phyloP scores from a whole-genome alignment of 352 stramenopile genomes.

The Achlya hypogyna region DNA sequence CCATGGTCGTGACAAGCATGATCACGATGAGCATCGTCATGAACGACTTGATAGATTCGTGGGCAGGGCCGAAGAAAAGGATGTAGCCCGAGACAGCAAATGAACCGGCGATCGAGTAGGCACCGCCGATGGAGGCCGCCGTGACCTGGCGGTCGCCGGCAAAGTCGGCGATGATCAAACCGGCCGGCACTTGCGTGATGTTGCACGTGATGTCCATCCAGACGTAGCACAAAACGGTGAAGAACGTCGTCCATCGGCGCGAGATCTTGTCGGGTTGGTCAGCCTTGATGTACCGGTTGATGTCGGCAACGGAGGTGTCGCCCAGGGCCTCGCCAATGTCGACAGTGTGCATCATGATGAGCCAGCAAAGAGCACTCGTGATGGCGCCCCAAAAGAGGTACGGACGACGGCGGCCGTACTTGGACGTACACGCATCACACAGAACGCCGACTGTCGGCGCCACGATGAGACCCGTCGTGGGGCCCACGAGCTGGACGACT shows the following conservation, averaged over 20 bases:
- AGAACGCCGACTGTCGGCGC: constrained; percentile 41
- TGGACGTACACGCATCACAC: constrained; percentile 27
- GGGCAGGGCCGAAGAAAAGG: constrained; percentile 36
- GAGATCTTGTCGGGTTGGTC: neutral
- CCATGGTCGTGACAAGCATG: constrained; percentile 30
- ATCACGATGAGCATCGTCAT: constrained; percentile 40
- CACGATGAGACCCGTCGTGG: constrained; percentile 39
- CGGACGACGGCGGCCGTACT: constrained; percentile 31
- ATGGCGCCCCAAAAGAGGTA: constrained; percentile 33
- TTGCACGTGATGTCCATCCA: constrained; percentile 62
- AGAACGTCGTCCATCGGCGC: constrained; percentile 36
- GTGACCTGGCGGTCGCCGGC: constrained; percentile 43
- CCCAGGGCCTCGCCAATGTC: constrained; percentile 40
- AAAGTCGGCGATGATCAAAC: constrained; percentile 47
- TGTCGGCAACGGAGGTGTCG: constrained; percentile 29
- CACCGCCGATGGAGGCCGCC: constrained; percentile 35
- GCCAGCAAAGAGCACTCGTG: constrained; percentile 36
- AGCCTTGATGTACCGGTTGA: neutral
- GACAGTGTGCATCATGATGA: constrained; percentile 42
- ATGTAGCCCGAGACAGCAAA: constrained; percentile 46
- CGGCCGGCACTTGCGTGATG: constrained; percentile 34
- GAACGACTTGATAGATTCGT: constrained; percentile 44
- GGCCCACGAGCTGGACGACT: constrained; percentile 44
- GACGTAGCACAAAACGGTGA: constrained; percentile 48
- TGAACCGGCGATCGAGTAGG: constrained; percentile 36